Evolutionary conservation across 2,329 filamentous ascomycete genomes (phyloP), one percentile per base, ranked within the genome.

Genomic region (Plectosphaerella plurivora): DNA sequence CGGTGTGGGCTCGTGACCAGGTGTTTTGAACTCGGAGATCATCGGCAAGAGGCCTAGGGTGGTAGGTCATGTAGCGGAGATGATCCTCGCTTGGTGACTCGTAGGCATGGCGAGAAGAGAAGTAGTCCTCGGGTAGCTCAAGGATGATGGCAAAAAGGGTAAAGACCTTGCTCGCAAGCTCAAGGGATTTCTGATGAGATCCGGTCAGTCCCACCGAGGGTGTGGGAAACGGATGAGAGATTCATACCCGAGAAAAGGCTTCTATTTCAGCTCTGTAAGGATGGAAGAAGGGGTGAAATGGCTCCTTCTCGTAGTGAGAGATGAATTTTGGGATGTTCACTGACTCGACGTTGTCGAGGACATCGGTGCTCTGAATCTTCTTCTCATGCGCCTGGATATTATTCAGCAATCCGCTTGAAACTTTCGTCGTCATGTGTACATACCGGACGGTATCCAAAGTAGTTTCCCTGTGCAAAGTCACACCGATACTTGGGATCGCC

Each of bases 11-110:
- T 7, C 62, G 57, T 1, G 60, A 59, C 61, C 61, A 65, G 2
- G 54, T 63, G 36, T 63, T 59, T 16, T 57, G 51, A 10, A 61
- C 58, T 24, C 48, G 53, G 16, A 51, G 53, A 61, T 73, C 75
- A 22, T 74, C 70, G 5, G 71, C 69, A 14, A 66, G 58, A 0
- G 67, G 65, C 7, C 77, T 71, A 0, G 72, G 67, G 28, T 73
- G 69, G 57, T 81, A 82, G 47, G 73, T 69, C 78, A 81, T 82
- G 62, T 80, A 81, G 8, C 80, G 75, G 12, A 81, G 68, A 56
- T 82, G 78, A 53, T 79, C 75, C 48, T 82, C 79, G 44, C 75
- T 75, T 15, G 73, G 68, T 33, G 73, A 66, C 2, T 77, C 68
- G 55, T 82, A 84, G 5, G 66, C 67, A 59, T 83, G 81, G 46